Conservation (phyloP, 768 basidiomycete genomes). For the Boletus tomentosulus region DNA sequence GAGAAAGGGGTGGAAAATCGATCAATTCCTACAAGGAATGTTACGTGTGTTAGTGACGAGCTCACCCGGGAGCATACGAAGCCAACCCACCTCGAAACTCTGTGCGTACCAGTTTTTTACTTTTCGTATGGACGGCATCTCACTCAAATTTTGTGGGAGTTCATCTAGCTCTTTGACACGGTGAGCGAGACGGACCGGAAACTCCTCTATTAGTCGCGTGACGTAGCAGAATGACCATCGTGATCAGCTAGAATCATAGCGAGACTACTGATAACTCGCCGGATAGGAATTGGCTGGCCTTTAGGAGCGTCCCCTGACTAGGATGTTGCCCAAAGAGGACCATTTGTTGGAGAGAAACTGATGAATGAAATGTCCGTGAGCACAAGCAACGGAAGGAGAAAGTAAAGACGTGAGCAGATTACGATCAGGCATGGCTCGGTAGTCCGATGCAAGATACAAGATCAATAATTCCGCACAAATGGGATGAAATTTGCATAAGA, state of each 20-base stretch:
- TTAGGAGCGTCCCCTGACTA: constrained; percentile 88
- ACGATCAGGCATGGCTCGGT: no score
- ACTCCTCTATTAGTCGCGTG: constrained; percentile 60
- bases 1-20: constrained; percentile 71
- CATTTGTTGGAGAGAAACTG: constrained; percentile 97
- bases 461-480: no score
- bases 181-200: constrained; percentile 94
- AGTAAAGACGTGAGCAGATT: no score
- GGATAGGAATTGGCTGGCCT: constrained; percentile 83
- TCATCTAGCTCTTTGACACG: constrained; percentile 79
- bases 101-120: constrained; percentile 99
- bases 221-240: no score
- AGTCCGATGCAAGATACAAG: no score
- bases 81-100: constrained; percentile 96
- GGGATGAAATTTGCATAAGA: no score
- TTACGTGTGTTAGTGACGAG: constrained; percentile 1
- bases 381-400: neutral
- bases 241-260: no score
- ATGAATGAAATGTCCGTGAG: constrained; percentile 5
- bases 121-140: constrained; percentile 89
- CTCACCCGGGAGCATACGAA: no score
- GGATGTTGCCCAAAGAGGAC: constrained; percentile 96
- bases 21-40: constrained; percentile 69
- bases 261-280: constrained; percentile 40
- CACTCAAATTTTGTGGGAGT: constrained; percentile 85